Conservation (phyloP, 176 grass and related monocot genomes). For the Tuctoria greenei region DNA sequence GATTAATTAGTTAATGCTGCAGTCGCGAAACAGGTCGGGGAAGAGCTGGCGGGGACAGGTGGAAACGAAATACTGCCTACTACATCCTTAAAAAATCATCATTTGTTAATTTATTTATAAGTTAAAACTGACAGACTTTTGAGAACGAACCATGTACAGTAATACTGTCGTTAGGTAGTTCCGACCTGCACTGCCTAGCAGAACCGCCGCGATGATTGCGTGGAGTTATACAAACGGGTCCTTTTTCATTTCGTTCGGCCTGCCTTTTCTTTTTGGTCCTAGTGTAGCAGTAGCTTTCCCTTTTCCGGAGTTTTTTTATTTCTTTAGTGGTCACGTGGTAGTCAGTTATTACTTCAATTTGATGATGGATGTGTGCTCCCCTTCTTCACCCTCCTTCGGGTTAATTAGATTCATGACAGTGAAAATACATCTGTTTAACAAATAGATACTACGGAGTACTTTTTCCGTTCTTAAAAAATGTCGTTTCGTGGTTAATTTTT, state of each 20-base stretch:
- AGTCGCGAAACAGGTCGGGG: slow-evolving; percentile 29
- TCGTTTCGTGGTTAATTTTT: too few relatives aligned
- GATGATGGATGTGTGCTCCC: slow-evolving; percentile 5
- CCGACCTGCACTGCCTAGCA: slow-evolving; percentile 35
- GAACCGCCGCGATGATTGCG: slow-evolving; percentile 27
- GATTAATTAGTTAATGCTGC: not conserved
- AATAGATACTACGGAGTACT: too few relatives aligned
- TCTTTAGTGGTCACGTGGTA: not conserved
- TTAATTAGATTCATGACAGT: too few relatives aligned
- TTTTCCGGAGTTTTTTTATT: not conserved
- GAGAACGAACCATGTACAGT: too few relatives aligned
- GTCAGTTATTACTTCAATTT: not conserved
- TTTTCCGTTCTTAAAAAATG: too few relatives aligned
- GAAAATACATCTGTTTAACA: too few relatives aligned
- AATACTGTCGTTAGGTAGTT: too few relatives aligned
- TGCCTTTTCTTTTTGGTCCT: too few relatives aligned
- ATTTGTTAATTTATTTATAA: too few relatives aligned
- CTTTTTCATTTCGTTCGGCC: slow-evolving; percentile 11
- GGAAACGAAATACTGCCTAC: too few relatives aligned
- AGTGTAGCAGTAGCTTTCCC: not conserved
- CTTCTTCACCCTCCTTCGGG: not conserved
- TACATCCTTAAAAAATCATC: too few relatives aligned
- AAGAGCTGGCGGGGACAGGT: slow-evolving; percentile 28
- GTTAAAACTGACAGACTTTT: too few relatives aligned
- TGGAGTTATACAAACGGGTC: slow-evolving; percentile 8